phyloP scores from a whole-genome alignment of 257 asterid species.

The Ophiorrhiza pumila region DNA sequence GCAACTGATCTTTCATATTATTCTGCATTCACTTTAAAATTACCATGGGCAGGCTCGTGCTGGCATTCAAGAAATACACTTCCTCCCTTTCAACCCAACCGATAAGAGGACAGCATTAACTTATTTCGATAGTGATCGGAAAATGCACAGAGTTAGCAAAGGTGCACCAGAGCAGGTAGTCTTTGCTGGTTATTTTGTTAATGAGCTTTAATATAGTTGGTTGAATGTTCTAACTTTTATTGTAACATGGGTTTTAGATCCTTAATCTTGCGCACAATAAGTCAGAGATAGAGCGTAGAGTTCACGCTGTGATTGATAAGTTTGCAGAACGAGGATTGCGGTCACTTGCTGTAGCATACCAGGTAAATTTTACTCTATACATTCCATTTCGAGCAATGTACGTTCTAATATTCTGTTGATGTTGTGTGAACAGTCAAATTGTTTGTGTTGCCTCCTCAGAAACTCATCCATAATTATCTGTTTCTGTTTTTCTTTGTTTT shows the following conservation, averaged over 20 bases:
- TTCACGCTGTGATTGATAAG: constrained; percentile 48
- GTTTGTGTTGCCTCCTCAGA: background rate
- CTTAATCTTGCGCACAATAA: constrained; percentile 44
- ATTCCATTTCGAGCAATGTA: background rate
- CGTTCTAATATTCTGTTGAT: background rate
- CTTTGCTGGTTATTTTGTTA: background rate
- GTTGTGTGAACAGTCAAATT: background rate
- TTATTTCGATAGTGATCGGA: constrained; percentile 74
- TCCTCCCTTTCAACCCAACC: constrained; percentile 96
- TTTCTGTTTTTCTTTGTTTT: background rate
- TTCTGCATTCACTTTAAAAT: constrained; percentile 3
- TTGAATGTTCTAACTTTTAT: constrained; percentile 17
- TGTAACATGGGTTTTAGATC: constrained; percentile 25
- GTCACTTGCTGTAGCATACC: constrained; percentile 52
- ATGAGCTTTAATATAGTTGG: background rate
- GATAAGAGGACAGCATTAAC: constrained; percentile 95
- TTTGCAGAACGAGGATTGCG: constrained; percentile 54
- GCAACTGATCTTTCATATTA: background rate
- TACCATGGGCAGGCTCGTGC: constrained; percentile 74
- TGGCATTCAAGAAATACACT: constrained; percentile 87
- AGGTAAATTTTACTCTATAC: constrained; percentile 26
- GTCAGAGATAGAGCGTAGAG: constrained; percentile 47
- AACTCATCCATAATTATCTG: background rate
- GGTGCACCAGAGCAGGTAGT: constrained; percentile 99
- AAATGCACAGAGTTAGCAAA: constrained; percentile 98